Evolutionary conservation across 2,329 filamentous ascomycete species (phyloP).

Genomic region (Botrytis deweyae): DNA sequence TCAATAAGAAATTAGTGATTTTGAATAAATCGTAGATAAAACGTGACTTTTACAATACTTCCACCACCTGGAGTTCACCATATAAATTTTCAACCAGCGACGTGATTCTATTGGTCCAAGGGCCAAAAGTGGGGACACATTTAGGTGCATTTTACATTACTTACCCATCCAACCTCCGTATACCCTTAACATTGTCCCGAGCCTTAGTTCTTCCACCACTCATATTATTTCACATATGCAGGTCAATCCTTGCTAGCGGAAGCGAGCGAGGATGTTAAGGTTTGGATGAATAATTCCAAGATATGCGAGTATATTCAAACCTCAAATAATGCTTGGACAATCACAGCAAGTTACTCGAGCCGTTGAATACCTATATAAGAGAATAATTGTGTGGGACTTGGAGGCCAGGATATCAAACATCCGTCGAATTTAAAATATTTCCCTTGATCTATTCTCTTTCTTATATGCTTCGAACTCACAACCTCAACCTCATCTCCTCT

Average conservation of each 20-base stretch:
- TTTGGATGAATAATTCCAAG: background rate
- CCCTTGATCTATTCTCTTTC: background rate
- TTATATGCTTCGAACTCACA: background rate
- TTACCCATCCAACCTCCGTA: too few species aligned
- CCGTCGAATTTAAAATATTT: background rate
- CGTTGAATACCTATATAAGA: background rate
- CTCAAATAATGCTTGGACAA: background rate
- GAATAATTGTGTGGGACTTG: too few species aligned
- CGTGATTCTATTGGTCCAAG: too few species aligned
- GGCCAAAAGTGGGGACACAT: too few species aligned
- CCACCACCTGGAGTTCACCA: too few species aligned
- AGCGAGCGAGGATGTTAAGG: background rate
- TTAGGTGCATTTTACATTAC: too few species aligned
- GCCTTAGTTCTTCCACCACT: conserved; percentile 13
- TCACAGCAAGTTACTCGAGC: too few species aligned
- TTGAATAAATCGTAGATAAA: too few species aligned
- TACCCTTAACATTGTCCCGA: conserved; percentile 8
- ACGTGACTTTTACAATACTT: too few species aligned
- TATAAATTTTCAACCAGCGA: too few species aligned
- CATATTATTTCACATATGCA: background rate
- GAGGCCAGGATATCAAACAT: background rate
- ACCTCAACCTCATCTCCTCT: background rate
- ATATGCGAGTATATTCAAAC: background rate
- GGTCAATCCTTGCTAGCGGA: background rate
- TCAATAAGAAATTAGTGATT: too few species aligned